Conservation (phyloP, 139 green algal species). For the Haematococcus lacustris region DNA sequence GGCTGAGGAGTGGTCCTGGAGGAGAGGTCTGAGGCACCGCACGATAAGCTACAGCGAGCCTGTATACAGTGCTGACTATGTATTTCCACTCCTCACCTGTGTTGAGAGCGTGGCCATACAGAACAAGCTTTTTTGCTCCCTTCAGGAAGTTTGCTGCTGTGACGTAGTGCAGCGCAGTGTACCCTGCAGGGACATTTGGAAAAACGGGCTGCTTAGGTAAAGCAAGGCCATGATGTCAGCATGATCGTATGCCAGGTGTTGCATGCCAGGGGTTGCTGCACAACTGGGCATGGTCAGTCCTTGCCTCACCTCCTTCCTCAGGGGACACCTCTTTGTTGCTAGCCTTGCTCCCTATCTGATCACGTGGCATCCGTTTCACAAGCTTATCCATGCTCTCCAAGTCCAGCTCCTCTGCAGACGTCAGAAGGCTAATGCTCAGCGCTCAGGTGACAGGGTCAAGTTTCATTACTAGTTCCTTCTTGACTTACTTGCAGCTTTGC, state of each 20-base stretch:
- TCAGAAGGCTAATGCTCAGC: background rate
- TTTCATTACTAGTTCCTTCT: background rate
- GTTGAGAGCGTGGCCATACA: conserved; percentile 10
- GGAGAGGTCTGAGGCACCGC: too few species aligned
- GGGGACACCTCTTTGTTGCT: background rate
- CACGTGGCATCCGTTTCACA: background rate
- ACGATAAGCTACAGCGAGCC: background rate
- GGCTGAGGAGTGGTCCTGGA: background rate
- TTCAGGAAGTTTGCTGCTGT: background rate
- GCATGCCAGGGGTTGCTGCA: too few species aligned
- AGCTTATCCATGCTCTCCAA: background rate
- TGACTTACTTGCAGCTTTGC: background rate
- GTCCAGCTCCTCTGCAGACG: background rate
- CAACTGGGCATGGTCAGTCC: too few species aligned
- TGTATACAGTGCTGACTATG: too few species aligned
- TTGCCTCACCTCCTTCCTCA: background rate
- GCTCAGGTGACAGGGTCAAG: background rate
- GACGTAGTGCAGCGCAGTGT: background rate
- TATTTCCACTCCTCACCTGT: too few species aligned
- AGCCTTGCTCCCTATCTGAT: background rate
- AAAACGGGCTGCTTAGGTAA: too few species aligned
- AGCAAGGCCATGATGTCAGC: too few species aligned
- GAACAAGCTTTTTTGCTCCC: background rate
- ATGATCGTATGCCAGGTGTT: too few species aligned
- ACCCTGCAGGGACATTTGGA: too few species aligned